phyloP scores from a whole-genome alignment of 148 eudicot species.

The Rhododendron williamsianum region DNA sequence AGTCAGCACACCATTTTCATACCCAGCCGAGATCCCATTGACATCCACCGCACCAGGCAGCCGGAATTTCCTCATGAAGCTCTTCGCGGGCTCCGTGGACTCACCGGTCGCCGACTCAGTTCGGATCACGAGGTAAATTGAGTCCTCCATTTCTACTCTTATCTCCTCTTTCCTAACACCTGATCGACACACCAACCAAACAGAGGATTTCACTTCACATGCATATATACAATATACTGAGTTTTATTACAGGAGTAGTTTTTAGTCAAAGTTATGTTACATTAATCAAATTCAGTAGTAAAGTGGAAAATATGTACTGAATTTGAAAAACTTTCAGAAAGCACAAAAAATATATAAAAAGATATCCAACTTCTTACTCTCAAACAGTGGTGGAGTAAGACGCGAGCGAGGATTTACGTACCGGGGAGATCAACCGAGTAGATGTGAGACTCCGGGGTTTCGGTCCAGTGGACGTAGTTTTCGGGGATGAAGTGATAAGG shows the following conservation, averaged over 20 bases:
- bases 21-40: conserved; percentile 59
- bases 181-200: conserved; percentile 5
- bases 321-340: not conserved
- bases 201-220: not conserved
- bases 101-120: conserved; percentile 27
- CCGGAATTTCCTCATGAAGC: conserved; percentile 60
- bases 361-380: too few species aligned
- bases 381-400: not conserved
- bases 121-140: conserved; percentile 55
- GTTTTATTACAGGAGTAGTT: too few species aligned
- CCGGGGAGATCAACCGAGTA: conserved; percentile 69
- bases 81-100: conserved; percentile 24
- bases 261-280: too few species aligned
- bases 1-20: conserved; percentile 63
- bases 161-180: conserved; percentile 71
- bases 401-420: conserved; percentile 7
- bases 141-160: conserved; percentile 72
- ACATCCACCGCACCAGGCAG: conserved; percentile 51
- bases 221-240: too few species aligned
- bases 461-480: conserved; percentile 66
- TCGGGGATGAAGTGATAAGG: conserved; percentile 42
- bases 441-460: conserved; percentile 72
- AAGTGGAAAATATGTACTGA: not conserved
- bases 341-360: too few species aligned
- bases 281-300: too few species aligned